Evolutionary conservation across 495 filamentous ascomycete species (phyloP), one percentile per base, ranked within the genome.

Genomic region (Aspergillus heteromorphus): DNA sequence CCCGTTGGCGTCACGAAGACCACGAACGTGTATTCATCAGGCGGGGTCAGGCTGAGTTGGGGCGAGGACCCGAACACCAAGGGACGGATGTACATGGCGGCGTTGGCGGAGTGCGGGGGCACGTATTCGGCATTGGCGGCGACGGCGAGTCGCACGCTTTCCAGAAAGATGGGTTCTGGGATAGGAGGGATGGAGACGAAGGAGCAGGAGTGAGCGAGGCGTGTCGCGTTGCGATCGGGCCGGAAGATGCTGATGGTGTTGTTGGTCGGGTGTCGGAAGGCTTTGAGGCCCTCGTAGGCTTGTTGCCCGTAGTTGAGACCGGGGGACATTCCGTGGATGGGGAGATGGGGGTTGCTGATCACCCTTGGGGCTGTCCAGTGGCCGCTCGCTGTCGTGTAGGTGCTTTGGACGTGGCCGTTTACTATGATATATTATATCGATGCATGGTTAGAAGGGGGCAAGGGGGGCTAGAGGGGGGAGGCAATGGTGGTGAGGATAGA

Each of bases 241-340:
- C 91, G 88, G 80, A 96, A 96, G 59, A 95, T 78, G 56, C 82
- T 77, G 66, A 96, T 88, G 27, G 71, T 62, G 50, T 29, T 29
- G 43, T 73, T 62, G 58, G 80, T 68, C 31, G 76, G 73, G 30
- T 79, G 78, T 31, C 92, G 89, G 79, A 95, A 95, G 48, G 91
- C 89, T 69, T 96, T 97, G 52, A 96, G 79, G 9, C 91, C 91
- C 62, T 96, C 91, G 78, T 92, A 96, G 45, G 89, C 91, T 74
- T 96, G 91, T 60, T 93, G 88, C 40, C 87, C 91, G 66, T 96
- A 96, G 77, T 96, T 96, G 40, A 96, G 80, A 30, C 79, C 92
- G 0, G 91, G 92, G 0, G 89, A 83, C 85, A 96, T 89, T 55
- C 91, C 91, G 71, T 96, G 92, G 61, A 96, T 81, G 49, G 80